Evolutionary conservation across 2,329 filamentous ascomycete species (phyloP), one percentile per base, ranked within the genome.

Genomic region (Alternaria ethzedia): DNA sequence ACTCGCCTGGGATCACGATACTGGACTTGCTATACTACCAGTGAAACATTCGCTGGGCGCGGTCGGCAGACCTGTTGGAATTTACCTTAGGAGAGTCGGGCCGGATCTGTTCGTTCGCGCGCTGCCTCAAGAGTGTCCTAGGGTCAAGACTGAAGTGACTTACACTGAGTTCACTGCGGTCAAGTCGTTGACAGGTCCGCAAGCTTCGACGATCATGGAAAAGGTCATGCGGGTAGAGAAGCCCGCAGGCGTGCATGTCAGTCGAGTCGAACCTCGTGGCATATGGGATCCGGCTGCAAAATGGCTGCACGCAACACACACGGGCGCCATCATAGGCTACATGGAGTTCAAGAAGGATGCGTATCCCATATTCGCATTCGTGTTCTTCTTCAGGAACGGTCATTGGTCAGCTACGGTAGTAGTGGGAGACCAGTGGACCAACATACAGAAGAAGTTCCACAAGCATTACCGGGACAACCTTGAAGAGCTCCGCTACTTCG

Each of bases 1-100:
- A 10, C 57, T 64, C 7, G 36, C 61, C 3, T 61, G 61, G 57
- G 61, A 61, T 4, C 21, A 20, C n/a, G 51, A 46, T n/a, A 57
- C 57, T 8, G 61, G 61, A 5, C 57, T 60, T 17, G 61, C 61
- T 11, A 47, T 64, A 20, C 21, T 64, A 11, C 57, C 61, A 20
- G 45, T 64, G n/a, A 64, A 64, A 20, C 61, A 60, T 20, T 56
- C 51, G 3, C 23, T 56, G 4, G 61, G 61, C 6, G 20, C 61
- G 1, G 15, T 41, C 12, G 32, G 41, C 5, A 44, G 13, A 3
- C 50, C 61, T 41, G 54, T 52, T 45, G 61, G 61, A 13, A 25
- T 61, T 15, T 58, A 64, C 9, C 58, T 61, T 13, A 43, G 62
- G 41, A 44, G 62, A 25, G 58, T 59, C 0, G 62, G 62, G 2